These are phyloP conservation scores for Epichloe elymi DNA, from an alignment of 2,329 filamentous ascomycete genomes.

Conservation along the genomic window DNA sequence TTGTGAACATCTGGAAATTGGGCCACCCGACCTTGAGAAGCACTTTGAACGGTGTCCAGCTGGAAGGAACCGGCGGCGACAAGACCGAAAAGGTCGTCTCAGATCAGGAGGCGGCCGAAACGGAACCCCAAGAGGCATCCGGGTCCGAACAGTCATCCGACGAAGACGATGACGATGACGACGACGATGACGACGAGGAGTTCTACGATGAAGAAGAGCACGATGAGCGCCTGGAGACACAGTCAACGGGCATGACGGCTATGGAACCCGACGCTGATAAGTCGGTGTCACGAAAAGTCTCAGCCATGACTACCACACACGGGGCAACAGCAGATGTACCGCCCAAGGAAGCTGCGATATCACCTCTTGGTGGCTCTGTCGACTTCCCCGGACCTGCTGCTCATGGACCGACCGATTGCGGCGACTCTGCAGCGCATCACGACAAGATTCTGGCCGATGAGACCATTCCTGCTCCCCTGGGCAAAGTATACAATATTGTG, in stretches of 20 bases:
- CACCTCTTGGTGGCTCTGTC: slow-evolving; percentile 26
- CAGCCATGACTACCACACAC: slow-evolving; percentile 36
- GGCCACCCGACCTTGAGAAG: slow-evolving; percentile 86
- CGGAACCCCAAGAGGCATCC: slow-evolving; percentile 37
- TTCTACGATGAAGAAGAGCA: slow-evolving; percentile 71
- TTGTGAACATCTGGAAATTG: slow-evolving; percentile 97
- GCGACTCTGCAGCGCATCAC: slow-evolving; percentile 65
- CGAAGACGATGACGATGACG: slow-evolving; percentile 51
- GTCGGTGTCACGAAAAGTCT: slow-evolving; percentile 57
- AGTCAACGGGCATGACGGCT: slow-evolving; percentile 25
- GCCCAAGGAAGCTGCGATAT: slow-evolving; percentile 27
- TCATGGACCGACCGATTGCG: slow-evolving; percentile 76
- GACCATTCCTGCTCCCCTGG: slow-evolving; percentile 71
- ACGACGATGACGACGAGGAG: slow-evolving; percentile 51
- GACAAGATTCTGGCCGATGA: slow-evolving; percentile 80
- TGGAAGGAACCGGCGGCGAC: slow-evolving; percentile 73
- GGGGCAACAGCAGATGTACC: slow-evolving; percentile 29
- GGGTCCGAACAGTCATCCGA: slow-evolving; percentile 51
- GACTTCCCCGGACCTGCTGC: slow-evolving; percentile 79
- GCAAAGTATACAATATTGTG: slow-evolving; percentile 78
- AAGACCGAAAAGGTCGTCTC: slow-evolving; percentile 74
- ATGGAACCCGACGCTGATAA: slow-evolving; percentile 46
- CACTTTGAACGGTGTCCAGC: slow-evolving; percentile 73
- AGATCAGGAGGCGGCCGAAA: slow-evolving; percentile 22
- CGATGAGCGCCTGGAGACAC: slow-evolving; percentile 55